Evolutionary conservation across 805 yeast genomes (phyloP), one percentile per base, ranked within the genome.

Genomic region (Scheffersomyces coipomensis): DNA sequence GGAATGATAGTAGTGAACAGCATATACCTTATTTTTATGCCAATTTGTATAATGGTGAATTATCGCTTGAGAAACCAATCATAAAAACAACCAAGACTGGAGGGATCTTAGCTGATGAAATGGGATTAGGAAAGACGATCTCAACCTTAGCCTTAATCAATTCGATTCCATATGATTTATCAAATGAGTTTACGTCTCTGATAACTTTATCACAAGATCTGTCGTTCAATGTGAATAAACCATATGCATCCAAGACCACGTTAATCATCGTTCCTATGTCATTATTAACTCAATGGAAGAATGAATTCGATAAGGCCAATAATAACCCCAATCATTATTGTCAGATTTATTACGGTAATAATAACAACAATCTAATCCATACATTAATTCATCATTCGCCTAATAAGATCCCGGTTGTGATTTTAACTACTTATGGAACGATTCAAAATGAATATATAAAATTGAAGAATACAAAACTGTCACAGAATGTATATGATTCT

Each of bases 111-210:
- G 96, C 97, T 0, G 98, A 90, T 64, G 98, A 90, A 58, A 90
- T 90, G 98, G 98, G 98, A 0, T 69, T 90, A 7, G 98, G 98
- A 31, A 90, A 90, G 56, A 90, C 98, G 0, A 85, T 90, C 18
- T 85, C 96, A 1, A 79, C 95, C 0, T 61, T 88, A 37, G 75
- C 97, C 0, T 62, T 91, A 35, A 71, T 90, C 10, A 78, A 84
- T 40, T 73, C 87, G 0, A 81, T 74, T 8, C 86, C 88, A 0
- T 57, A 50, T 33, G 90, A 85, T 51, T 40, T 55, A 11, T 44
- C 48, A 1, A 52, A 51, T n/a, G 43, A 41, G n/a, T 25, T 38
- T 11, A 17, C 16, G 12, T 4, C 17, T 5, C 6, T 33, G 17
- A 26, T 15, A 12, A 19, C 22, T 10, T 34, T 33, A 30, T 22